Percentiles rank a stretch among this genome's conserved stretches.
Evolutionary conservation across 2,329 filamentous ascomycete species (phyloP).

Genomic region (Xylaria sp.): DNA sequence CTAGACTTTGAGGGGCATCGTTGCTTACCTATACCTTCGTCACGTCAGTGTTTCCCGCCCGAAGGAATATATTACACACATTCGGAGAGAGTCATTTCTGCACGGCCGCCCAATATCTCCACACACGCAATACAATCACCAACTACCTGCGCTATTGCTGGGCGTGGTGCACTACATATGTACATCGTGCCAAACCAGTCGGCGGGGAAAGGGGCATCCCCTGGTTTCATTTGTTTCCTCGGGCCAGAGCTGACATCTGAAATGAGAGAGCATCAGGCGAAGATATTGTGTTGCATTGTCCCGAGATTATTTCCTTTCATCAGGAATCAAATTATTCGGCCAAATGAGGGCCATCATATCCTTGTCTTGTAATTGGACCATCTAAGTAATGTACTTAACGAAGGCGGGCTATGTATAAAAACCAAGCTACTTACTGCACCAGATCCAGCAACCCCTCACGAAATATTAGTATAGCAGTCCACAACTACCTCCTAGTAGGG

Average conservation of each 20-base stretch:
- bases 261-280: constrained; percentile 24
- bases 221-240: constrained; percentile 20
- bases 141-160: background rate
- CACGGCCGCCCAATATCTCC: constrained; percentile 30
- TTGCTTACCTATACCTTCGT: constrained; percentile 13
- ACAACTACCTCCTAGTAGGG: background rate
- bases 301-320: constrained; percentile 10
- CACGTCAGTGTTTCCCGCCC: constrained; percentile 16
- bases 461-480: background rate
- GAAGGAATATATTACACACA: background rate
- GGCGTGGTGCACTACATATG: constrained; percentile 12
- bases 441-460: background rate
- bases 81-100: constrained; percentile 12
- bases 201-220: constrained; percentile 18
- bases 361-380: background rate
- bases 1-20: background rate
- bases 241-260: constrained; percentile 10
- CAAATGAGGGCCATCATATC: background rate
- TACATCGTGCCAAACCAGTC: constrained; percentile 14
- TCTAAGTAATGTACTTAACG: too few species aligned
- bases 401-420: too few species aligned
- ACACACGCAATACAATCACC: constrained; percentile 10
- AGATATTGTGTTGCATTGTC: constrained; percentile 16
- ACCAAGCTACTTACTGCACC: too few species aligned
- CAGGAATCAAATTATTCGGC: background rate